Conservation (phyloP, 495 filamentous ascomycete genomes). For the Penicillium cosmopolitanum region DNA sequence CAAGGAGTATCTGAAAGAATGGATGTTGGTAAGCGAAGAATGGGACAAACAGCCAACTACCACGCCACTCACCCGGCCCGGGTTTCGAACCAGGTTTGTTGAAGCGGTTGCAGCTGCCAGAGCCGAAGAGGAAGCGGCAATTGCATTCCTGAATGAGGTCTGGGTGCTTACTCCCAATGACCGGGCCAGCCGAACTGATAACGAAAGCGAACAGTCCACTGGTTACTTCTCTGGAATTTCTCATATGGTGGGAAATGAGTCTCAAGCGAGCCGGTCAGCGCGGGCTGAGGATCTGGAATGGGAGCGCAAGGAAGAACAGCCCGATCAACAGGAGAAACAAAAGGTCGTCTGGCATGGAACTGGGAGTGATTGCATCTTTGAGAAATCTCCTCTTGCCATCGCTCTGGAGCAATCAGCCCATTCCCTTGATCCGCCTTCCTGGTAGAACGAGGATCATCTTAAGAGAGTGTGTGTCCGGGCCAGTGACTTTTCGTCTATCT, state of each 20-base stretch:
- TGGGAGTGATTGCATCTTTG: not conserved
- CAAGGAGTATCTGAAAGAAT: conserved; percentile 3
- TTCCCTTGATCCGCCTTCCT: not conserved
- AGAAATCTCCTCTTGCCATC: too few relatives aligned
- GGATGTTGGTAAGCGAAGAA: conserved; percentile 12
- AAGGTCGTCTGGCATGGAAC: not conserved
- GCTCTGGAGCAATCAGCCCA: not conserved
- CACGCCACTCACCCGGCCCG: conserved; percentile 28
- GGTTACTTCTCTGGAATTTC: not conserved
- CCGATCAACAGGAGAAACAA: not conserved
- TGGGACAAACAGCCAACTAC: conserved; percentile 27
- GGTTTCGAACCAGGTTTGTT: conserved; percentile 37
- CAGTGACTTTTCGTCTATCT: too few relatives aligned
- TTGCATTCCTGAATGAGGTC: not conserved
- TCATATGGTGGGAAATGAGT: conserved; percentile 2
- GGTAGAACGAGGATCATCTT: too few relatives aligned
- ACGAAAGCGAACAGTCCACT: not conserved
- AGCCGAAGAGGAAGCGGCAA: not conserved
- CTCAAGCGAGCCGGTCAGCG: not conserved
- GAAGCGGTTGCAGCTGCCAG: conserved; percentile 11
- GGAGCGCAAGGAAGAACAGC: not conserved
- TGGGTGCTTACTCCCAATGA: not conserved
- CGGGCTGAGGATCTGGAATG: not conserved
- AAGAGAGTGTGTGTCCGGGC: too few relatives aligned
- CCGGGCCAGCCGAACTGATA: not conserved